phyloP scores from a whole-genome alignment of 1,284 basidiomycete species.

The Ustilago loliicola region DNA sequence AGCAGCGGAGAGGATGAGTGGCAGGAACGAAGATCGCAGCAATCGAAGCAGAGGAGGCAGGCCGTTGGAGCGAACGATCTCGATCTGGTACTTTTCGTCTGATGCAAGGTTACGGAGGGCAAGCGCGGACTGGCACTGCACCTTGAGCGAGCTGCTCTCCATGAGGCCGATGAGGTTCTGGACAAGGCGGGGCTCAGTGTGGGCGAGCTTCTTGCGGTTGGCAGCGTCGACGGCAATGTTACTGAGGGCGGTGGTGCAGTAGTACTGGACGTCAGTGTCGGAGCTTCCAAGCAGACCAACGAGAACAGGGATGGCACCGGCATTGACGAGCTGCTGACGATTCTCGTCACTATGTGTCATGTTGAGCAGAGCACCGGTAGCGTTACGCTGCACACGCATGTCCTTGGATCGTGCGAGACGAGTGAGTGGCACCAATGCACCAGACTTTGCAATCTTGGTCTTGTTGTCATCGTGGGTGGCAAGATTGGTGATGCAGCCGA shows the following conservation, averaged over 20 bases:
- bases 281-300: slow-evolving; percentile 95
- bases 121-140: slow-evolving; percentile 97
- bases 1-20: slow-evolving; percentile 97
- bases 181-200: slow-evolving; percentile 94
- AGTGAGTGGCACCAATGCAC: slow-evolving; percentile 95
- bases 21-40: slow-evolving; percentile 95
- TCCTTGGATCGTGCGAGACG: slow-evolving; percentile 97
- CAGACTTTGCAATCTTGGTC: slow-evolving; percentile 99
- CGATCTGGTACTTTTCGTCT: slow-evolving; percentile 99
- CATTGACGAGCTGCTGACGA: slow-evolving; percentile 96
- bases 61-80: slow-evolving; percentile 97
- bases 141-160: slow-evolving; percentile 97
- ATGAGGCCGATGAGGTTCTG: slow-evolving; percentile 94
- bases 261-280: slow-evolving; percentile 99
- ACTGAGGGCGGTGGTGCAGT: slow-evolving; percentile 97
- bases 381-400: slow-evolving; percentile 98
- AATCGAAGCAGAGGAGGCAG: slow-evolving; percentile 92
- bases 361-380: slow-evolving; percentile 96
- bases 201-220: slow-evolving; percentile 95
- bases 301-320: slow-evolving; percentile 96
- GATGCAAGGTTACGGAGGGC: slow-evolving; percentile 96
- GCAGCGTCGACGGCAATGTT: slow-evolving; percentile 82
- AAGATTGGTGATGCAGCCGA: slow-evolving; percentile 98
- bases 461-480: slow-evolving; percentile 99
- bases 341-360: slow-evolving; percentile 99